phyloP scores from a whole-genome alignment of 108 stramenopile species.

The Poteriospumella lacustris region DNA sequence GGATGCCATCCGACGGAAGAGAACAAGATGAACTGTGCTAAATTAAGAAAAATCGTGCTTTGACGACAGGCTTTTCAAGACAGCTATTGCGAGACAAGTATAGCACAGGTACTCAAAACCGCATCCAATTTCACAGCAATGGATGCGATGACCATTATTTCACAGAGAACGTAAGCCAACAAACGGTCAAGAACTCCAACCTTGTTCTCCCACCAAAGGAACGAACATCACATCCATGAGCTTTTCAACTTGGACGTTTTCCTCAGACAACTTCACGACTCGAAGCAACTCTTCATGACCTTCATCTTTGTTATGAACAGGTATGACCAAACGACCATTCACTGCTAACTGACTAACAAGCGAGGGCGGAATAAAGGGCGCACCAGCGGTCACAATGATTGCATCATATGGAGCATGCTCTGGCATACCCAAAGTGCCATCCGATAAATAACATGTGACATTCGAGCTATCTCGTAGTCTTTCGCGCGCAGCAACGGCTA shows the following conservation, averaged over 20 bases:
- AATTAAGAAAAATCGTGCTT: too few species aligned
- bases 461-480: background rate
- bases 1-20: too few species aligned
- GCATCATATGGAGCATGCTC: background rate
- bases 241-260: background rate
- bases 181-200: too few species aligned
- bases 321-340: background rate
- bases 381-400: slow-evolving; percentile 10
- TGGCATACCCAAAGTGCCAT: background rate
- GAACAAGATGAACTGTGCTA: too few species aligned
- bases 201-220: background rate
- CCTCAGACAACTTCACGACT: too few species aligned
- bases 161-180: too few species aligned
- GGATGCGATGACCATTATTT: too few species aligned
- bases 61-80: too few species aligned
- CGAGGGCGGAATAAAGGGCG: background rate
- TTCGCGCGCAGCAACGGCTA: background rate
- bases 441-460: background rate
- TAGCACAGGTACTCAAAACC: too few species aligned
- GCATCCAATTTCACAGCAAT: too few species aligned
- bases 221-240: background rate
- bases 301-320: background rate
- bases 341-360: background rate
- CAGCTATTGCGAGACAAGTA: too few species aligned
- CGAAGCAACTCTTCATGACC: too few species aligned